Conservation (phyloP, 345 rosid species). For the Populus nigra region DNA sequence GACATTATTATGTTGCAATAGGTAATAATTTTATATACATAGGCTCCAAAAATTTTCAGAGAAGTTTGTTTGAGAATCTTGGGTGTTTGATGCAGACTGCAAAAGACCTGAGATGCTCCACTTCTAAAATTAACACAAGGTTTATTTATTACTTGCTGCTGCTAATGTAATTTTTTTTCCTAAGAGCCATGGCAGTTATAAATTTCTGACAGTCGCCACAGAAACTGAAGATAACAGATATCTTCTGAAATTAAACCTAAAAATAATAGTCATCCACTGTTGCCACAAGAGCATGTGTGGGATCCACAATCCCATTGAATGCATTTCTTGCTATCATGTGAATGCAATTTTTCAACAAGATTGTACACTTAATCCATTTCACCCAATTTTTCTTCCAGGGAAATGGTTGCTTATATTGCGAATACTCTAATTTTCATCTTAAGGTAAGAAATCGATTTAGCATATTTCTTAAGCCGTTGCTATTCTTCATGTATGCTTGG, state of each 20-base stretch:
- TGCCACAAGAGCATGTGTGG: not conserved
- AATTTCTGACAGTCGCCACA: not conserved
- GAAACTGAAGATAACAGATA: not conserved
- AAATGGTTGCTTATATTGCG: conserved; percentile 96
- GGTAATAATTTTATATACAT: not conserved
- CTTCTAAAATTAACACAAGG: not conserved
- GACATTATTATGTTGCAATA: not conserved
- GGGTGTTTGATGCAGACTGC: not conserved
- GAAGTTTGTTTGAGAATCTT: not conserved
- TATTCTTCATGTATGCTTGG: not conserved
- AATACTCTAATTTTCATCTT: conserved; percentile 90
- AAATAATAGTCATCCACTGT: not conserved
- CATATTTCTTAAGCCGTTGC: not conserved
- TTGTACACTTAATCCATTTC: conserved; percentile 4
- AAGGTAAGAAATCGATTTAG: conserved; percentile 52
- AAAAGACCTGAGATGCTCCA: not conserved
- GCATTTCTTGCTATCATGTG: not conserved
- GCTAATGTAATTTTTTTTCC: not conserved
- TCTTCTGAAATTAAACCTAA: not conserved
- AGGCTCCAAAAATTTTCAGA: not conserved
- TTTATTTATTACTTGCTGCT: not conserved
- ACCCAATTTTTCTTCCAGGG: conserved; percentile 49
- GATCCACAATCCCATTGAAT: not conserved
- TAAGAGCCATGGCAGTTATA: not conserved
- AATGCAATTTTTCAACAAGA: not conserved